Evolutionary conservation across 768 basidiomycete genomes (phyloP).

Genomic region (Boletus reticulatus): DNA sequence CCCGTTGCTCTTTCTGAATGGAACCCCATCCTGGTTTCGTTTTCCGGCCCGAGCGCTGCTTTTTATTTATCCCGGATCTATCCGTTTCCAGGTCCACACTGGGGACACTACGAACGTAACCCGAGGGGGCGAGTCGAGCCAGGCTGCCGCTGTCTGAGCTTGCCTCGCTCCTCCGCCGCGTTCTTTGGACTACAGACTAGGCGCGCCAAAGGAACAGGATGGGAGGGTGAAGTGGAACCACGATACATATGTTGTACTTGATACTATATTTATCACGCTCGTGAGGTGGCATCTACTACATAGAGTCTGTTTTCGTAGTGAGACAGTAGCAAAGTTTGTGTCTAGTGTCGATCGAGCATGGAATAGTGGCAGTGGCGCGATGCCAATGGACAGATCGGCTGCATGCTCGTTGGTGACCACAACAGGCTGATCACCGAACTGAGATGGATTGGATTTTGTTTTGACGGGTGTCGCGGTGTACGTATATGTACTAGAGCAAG

Average conservation of each 20-base stretch:
- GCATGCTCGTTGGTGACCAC: neutral
- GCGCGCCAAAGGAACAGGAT: slow-evolving; percentile 5
- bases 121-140: slow-evolving; percentile 6
- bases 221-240: neutral
- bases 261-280: slow-evolving; percentile 22
- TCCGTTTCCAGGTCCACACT: slow-evolving; percentile 9
- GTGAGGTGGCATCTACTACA: slow-evolving; percentile 2
- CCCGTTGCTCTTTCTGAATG: slow-evolving; percentile 22
- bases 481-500: neutral
- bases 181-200: slow-evolving; percentile 5
- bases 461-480: neutral
- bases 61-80: slow-evolving; percentile 28
- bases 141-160: neutral
- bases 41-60: slow-evolving; percentile 8
- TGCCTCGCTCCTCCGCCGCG: neutral
- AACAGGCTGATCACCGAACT: neutral
- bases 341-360: neutral
- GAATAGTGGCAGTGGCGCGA: neutral
- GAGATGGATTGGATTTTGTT: neutral
- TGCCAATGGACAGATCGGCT: slow-evolving; percentile 10
- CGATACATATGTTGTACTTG: slow-evolving; percentile 21
- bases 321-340: neutral
- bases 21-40: slow-evolving; percentile 3
- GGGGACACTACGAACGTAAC: neutral
- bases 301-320: slow-evolving; percentile 9